Evolutionary conservation across 495 filamentous ascomycete genomes (phyloP), one percentile per base, ranked within the genome.

Genomic region (Xylaria scruposa): DNA sequence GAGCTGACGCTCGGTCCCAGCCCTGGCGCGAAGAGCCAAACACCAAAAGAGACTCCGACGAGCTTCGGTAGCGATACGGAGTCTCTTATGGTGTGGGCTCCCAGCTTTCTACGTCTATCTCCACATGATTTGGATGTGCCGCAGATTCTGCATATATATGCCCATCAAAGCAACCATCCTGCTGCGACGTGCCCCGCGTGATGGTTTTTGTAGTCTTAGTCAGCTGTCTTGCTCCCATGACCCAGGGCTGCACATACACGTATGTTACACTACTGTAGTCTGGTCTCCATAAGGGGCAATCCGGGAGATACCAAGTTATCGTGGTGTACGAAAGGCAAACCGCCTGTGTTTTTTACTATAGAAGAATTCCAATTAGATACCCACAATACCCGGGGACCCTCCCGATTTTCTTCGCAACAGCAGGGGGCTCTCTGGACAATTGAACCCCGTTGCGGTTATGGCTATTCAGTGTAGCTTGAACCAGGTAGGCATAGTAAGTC

Each of bases 181-280:
- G 19, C 65, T 56, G 36, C 47, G 31, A 51, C 49, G 15, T 67
- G 49, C 49, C 49, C 49, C 49, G 64, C 64, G 42, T 49, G 44
- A 67, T 36, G 8, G 19, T 40, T 49, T 21, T 15, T 26, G n/a
- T 54, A 9, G 65, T 67, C 65, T 67, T 67, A 67, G 65, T 67
- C 65, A 67, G 65, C 65, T 44, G 12, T 56, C 65, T 67, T 19
- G 65, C 49, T 67, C 65, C 65, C 65, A 67, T 56, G 65, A 67
- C 65, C 65, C 29, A 31, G 63, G 63, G 36, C 42, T 40, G 44
- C 31, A 67, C 63, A 26, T 66, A 36, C 62, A 66, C 40, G 44
- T 51, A 66, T 19, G 62, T 66, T 67, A 53, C 19, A 56, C 65
- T 67, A 36, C 47, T 26, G 46, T 29, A 38, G 46, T 44, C 47